Conservation (phyloP, 2,329 filamentous ascomycete species). For the Coniochaeta prunicola region DNA sequence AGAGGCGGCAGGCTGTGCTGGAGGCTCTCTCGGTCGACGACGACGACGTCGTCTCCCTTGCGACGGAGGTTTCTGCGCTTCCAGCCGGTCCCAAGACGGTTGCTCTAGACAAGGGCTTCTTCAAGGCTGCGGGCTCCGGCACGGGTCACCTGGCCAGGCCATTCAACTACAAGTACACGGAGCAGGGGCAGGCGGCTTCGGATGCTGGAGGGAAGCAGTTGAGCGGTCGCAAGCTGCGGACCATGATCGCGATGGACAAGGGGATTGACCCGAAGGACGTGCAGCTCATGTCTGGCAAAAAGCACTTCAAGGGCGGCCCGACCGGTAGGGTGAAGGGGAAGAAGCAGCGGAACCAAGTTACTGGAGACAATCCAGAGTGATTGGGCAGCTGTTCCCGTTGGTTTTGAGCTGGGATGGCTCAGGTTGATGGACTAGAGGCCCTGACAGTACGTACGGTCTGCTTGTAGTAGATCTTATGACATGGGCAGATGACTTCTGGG, state of each 20-base stretch:
- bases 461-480: too few relatives aligned
- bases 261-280: conserved; percentile 78
- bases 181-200: conserved; percentile 55
- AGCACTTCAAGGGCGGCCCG: conserved; percentile 82
- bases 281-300: conserved; percentile 63
- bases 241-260: conserved; percentile 76
- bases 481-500: too few relatives aligned
- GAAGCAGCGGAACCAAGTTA: conserved; percentile 32
- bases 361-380: not conserved
- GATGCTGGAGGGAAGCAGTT: conserved; percentile 56
- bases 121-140: conserved; percentile 55
- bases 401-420: not conserved
- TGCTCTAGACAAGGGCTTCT: conserved; percentile 83
- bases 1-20: conserved; percentile 61
- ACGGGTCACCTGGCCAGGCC: conserved; percentile 67
- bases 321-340: conserved; percentile 48
- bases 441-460: too few relatives aligned
- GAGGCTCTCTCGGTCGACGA: conserved; percentile 34
- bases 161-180: conserved; percentile 83
- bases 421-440: too few relatives aligned
- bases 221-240: conserved; percentile 73
- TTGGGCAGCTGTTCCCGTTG: not conserved
- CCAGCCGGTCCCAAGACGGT: conserved; percentile 66
- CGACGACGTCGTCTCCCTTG: conserved; percentile 23
- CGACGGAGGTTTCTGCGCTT: conserved; percentile 41